Percentiles rank a stretch among this genome's conserved stretches.
Conservation (phyloP, 352 stramenopile genomes). For the Pythium monospermum region DNA sequence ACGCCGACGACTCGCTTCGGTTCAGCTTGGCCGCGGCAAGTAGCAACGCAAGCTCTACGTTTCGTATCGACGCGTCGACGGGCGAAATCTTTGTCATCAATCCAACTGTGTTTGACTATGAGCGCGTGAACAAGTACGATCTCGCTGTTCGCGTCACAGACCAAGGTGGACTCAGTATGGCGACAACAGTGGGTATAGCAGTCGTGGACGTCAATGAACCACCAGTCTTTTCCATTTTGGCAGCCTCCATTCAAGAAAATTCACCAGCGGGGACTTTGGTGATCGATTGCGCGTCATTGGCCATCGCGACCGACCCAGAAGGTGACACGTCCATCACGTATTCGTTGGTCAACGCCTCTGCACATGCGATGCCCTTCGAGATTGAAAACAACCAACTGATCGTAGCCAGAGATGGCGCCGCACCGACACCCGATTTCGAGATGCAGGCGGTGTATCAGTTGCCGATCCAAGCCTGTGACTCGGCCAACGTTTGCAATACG, state of each 20-base stretch:
- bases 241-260: conserved; percentile 17
- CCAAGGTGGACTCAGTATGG: conserved; percentile 22
- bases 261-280: conserved; percentile 17
- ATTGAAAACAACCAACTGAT: conserved; percentile 7
- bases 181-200: conserved; percentile 25
- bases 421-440: conserved; percentile 18
- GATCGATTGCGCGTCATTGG: conserved; percentile 7
- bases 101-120: conserved; percentile 37
- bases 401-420: background rate
- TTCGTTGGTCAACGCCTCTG: background rate
- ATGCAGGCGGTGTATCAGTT: conserved; percentile 7
- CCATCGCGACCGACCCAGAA: conserved; percentile 20
- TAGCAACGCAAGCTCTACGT: conserved; percentile 17
- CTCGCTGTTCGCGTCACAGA: conserved; percentile 23
- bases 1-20: conserved; percentile 14
- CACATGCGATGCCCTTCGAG: conserved; percentile 7
- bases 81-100: conserved; percentile 36
- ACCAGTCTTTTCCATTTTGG: conserved; percentile 26
- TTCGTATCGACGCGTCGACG: conserved; percentile 34
- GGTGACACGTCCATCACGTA: conserved; percentile 16
- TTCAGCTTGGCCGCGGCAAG: conserved; percentile 23
- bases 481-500: conserved; percentile 5
- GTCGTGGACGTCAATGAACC: conserved; percentile 46
- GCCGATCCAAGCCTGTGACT: conserved; percentile 20
- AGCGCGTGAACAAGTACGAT: conserved; percentile 16